phyloP scores from a whole-genome alignment of 2,329 filamentous ascomycete genomes.

The Fusarium chaquense region DNA sequence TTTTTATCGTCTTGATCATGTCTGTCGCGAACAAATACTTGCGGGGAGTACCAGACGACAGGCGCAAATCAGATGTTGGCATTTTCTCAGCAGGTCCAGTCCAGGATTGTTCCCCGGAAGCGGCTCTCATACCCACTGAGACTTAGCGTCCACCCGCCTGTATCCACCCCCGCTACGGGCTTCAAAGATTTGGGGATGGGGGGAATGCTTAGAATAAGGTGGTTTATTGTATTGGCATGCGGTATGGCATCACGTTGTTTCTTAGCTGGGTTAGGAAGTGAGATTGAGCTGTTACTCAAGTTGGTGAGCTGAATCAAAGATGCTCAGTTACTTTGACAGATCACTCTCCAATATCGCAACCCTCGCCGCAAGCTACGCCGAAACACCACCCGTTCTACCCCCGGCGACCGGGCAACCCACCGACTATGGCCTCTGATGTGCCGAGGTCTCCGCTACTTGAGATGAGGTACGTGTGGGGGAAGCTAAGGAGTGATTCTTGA shows the following conservation, averaged over 20 bases:
- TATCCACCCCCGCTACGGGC: constrained; percentile 41
- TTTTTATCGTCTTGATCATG: background rate
- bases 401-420: constrained; percentile 44
- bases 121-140: constrained; percentile 37
- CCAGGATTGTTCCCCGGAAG: constrained; percentile 40
- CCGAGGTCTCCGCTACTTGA: constrained; percentile 46
- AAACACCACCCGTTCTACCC: constrained; percentile 36
- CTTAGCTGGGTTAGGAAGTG: background rate
- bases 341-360: constrained; percentile 4
- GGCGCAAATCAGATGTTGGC: constrained; percentile 46
- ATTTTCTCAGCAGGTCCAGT: constrained; percentile 45
- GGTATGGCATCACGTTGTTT: background rate
- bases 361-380: constrained; percentile 47
- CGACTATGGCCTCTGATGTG: constrained; percentile 38
- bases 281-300: background rate
- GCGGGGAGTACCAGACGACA: constrained; percentile 5
- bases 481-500: constrained; percentile 7
- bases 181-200: constrained; percentile 23
- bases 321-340: background rate
- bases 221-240: background rate
- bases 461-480: constrained; percentile 38
- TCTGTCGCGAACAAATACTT: constrained; percentile 14
- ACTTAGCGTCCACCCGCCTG: constrained; percentile 31
- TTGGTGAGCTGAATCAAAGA: background rate
- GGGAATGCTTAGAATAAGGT: background rate